phyloP scores from a whole-genome alignment of 345 rosid genomes.

The Heritiera fomes region DNA sequence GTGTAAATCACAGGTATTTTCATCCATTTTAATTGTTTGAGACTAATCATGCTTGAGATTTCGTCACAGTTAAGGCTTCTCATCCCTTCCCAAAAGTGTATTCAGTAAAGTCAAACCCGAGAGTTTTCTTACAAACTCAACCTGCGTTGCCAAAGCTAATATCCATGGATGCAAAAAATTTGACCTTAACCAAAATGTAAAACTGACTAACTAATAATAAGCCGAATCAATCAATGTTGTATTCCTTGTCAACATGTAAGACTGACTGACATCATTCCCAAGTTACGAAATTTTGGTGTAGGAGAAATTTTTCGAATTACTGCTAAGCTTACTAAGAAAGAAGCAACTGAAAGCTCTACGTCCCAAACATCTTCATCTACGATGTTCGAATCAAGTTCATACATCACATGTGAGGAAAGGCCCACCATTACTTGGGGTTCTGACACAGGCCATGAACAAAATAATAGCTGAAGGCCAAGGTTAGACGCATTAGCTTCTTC shows the following conservation, averaged over 20 bases:
- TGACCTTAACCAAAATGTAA: no score
- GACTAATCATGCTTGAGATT: no score
- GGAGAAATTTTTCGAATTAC: constrained; percentile 35
- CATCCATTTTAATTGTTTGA: no score
- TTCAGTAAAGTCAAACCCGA: no score
- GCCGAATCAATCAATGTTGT: background rate
- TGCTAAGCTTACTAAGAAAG: constrained; percentile 12
- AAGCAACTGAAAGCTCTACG: constrained; percentile 16
- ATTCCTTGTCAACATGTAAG: constrained; percentile 19
- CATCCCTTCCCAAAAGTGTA: no score
- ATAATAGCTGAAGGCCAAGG: background rate
- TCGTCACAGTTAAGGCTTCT: no score
- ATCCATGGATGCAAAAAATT: no score
- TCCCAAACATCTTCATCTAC: constrained; percentile 4
- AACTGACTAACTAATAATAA: no score
- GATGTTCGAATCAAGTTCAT: constrained; percentile 24
- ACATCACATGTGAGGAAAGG: constrained; percentile 1
- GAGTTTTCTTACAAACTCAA: no score
- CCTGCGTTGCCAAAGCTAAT: no score
- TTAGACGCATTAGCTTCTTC: background rate
- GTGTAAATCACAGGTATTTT: no score
- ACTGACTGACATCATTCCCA: constrained; percentile 30
- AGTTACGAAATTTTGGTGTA: constrained; percentile 39
- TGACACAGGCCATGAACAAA: constrained; percentile 20
- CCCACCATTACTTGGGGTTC: constrained; percentile 10